Evolutionary conservation across 768 basidiomycete genomes (phyloP).

Genomic region (Russula brevipes): DNA sequence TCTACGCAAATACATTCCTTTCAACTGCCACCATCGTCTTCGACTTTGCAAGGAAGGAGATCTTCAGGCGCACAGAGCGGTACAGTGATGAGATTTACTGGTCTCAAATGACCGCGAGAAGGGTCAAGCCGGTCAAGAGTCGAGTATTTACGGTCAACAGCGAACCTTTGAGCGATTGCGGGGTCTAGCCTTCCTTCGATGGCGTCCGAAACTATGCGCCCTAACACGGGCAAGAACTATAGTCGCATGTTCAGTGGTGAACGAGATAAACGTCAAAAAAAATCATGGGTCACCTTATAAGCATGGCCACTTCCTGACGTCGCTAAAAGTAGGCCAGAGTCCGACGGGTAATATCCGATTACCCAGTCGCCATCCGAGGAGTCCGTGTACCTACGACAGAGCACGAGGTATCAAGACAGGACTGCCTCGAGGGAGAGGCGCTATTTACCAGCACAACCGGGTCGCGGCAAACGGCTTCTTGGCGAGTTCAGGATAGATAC

Average conservation of each 20-base stretch:
- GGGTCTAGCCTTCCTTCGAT: slow-evolving; percentile 60
- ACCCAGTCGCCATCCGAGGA: slow-evolving; percentile 85
- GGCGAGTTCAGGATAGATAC: slow-evolving; percentile 73
- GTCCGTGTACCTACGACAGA: slow-evolving; percentile 72
- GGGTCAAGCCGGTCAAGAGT: slow-evolving; percentile 33
- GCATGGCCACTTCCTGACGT: slow-evolving; percentile 88
- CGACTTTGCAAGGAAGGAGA: slow-evolving; percentile 22
- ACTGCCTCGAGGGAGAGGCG: background rate
- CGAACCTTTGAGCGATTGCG: slow-evolving; percentile 53
- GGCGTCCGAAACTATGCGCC: slow-evolving; percentile 66
- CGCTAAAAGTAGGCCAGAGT: slow-evolving; percentile 64
- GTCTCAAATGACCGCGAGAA: slow-evolving; percentile 29
- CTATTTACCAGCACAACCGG: slow-evolving; percentile 78
- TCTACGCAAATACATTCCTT: background rate
- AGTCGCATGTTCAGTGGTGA: background rate
- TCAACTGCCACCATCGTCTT: slow-evolving; percentile 16
- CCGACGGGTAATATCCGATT: slow-evolving; percentile 64
- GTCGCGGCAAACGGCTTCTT: slow-evolving; percentile 66
- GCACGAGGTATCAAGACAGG: background rate
- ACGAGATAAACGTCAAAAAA: background rate
- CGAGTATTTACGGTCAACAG: slow-evolving; percentile 45
- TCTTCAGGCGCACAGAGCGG: slow-evolving; percentile 18
- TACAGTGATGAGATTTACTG: slow-evolving; percentile 5
- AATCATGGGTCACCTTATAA: slow-evolving; percentile 54
- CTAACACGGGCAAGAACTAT: slow-evolving; percentile 85